A percentile compares a stretch with the other conserved stretches of the same genome.
phyloP scores from a whole-genome alignment of 441 rosid genomes.

The Iberis amara region DNA sequence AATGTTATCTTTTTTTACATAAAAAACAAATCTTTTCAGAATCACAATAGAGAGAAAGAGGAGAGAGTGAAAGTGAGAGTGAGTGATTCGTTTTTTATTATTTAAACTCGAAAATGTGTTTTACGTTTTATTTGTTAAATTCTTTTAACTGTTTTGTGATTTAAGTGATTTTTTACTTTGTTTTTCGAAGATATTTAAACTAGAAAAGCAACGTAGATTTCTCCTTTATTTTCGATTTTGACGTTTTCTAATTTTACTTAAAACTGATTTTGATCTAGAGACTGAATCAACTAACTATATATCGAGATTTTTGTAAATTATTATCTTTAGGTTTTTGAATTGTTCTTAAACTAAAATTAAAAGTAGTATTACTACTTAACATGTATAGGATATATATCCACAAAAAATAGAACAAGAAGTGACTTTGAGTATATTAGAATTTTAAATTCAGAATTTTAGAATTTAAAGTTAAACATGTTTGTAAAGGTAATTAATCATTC shows the following conservation, averaged over 20 bases:
- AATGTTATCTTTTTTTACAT: background rate
- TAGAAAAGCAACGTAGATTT: background rate
- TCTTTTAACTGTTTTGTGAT: background rate
- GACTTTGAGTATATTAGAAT: no score
- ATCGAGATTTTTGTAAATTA: background rate
- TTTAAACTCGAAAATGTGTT: no score
- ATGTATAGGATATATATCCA: background rate
- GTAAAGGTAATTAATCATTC: no score
- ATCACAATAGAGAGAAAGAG: no score
- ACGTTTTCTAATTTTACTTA: background rate
- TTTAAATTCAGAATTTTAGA: no score
- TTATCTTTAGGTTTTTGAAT: conserved; percentile 17
- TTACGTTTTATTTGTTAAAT: background rate
- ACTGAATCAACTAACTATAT: conserved; percentile 28
- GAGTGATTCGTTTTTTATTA: background rate
- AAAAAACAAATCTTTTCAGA: background rate
- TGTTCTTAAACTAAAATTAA: background rate
- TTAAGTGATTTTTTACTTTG: background rate
- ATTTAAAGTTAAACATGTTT: no score
- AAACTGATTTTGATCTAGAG: background rate
- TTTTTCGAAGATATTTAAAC: background rate
- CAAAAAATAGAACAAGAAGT: no score
- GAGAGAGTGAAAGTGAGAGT: no score
- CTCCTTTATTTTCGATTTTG: conserved; percentile 10
- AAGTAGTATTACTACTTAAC: background rate